Conservation (phyloP, 345 rosid species). For the Bruguiera gymnorhiza region DNA sequence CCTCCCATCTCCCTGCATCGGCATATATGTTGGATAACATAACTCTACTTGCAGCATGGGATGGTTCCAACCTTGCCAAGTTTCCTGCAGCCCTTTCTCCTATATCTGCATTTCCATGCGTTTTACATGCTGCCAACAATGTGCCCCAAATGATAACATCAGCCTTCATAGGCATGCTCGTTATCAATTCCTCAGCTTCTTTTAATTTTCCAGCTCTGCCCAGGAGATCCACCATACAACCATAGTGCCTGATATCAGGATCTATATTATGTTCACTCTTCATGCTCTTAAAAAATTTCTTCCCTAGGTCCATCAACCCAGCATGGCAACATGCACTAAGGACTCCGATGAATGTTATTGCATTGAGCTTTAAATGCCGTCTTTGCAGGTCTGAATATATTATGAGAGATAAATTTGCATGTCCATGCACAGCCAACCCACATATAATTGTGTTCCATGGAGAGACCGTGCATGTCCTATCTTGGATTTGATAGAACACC, state of each 20-base stretch:
- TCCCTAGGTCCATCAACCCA: slow-evolving; percentile 57
- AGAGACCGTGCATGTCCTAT: slow-evolving; percentile 41
- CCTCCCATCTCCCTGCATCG: slow-evolving; percentile 79
- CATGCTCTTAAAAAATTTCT: slow-evolving; percentile 59
- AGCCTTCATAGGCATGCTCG: slow-evolving; percentile 69
- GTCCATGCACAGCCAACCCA: slow-evolving; percentile 73
- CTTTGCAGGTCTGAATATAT: slow-evolving; percentile 50
- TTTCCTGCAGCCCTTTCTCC: slow-evolving; percentile 62
- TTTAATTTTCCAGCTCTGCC: slow-evolving; percentile 64
- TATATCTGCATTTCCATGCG: slow-evolving; percentile 52
- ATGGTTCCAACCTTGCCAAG: slow-evolving; percentile 55
- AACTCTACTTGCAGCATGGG: slow-evolving; percentile 59
- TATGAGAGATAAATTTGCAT: slow-evolving; percentile 48
- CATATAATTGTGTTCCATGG: slow-evolving; percentile 90
- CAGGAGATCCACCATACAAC: slow-evolving; percentile 69
- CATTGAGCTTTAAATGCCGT: slow-evolving; percentile 42
- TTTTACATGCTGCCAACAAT: slow-evolving; percentile 59
- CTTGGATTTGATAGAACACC: slow-evolving; percentile 48
- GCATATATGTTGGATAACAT: slow-evolving; percentile 78
- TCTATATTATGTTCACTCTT: slow-evolving; percentile 41
- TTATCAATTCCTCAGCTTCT: slow-evolving; percentile 60
- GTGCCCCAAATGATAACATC: slow-evolving; percentile 82
- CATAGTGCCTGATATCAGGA: slow-evolving; percentile 65
- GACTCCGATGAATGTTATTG: slow-evolving; percentile 76
- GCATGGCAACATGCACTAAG: slow-evolving; percentile 74